These are phyloP conservation scores for Fusarium guadeloupense DNA, from an alignment of 2,329 filamentous ascomycete species.

Conservation along the genomic window DNA sequence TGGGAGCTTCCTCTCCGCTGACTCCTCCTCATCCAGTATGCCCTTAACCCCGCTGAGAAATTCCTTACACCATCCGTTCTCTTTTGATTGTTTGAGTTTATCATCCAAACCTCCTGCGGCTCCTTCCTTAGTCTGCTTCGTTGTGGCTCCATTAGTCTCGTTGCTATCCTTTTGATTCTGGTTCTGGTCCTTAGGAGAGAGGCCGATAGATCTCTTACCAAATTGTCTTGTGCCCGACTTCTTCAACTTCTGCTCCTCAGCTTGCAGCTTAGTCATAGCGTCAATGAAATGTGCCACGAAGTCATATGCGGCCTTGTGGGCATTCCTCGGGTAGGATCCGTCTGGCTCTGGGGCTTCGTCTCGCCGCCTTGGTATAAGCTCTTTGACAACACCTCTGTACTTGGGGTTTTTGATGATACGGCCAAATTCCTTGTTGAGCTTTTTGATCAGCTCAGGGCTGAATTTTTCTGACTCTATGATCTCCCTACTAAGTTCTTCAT, in stretches of 20 bases:
- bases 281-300: too few species aligned
- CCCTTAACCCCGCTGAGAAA: too few species aligned
- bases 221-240: too few species aligned
- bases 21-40: too few species aligned
- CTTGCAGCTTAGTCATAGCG: too few species aligned
- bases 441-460: neutral
- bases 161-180: neutral
- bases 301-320: too few species aligned
- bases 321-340: too few species aligned
- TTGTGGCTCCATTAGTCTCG: neutral
- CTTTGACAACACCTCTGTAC: neutral
- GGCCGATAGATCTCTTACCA: too few species aligned
- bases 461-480: neutral
- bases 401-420: neutral
- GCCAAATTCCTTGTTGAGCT: slow-evolving; percentile 3
- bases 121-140: neutral
- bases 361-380: too few species aligned
- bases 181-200: neutral
- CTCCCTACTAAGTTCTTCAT: neutral
- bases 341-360: too few species aligned
- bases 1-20: too few species aligned
- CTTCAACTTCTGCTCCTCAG: too few species aligned
- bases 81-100: slow-evolving; percentile 8
- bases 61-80: slow-evolving; percentile 21
- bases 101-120: neutral